A percentile compares a stretch with the other conserved stretches of the same genome.
These are phyloP conservation scores for Plectosphaerella plurivora DNA, from an alignment of 2,329 filamentous ascomycete species.

Conservation along the genomic window DNA sequence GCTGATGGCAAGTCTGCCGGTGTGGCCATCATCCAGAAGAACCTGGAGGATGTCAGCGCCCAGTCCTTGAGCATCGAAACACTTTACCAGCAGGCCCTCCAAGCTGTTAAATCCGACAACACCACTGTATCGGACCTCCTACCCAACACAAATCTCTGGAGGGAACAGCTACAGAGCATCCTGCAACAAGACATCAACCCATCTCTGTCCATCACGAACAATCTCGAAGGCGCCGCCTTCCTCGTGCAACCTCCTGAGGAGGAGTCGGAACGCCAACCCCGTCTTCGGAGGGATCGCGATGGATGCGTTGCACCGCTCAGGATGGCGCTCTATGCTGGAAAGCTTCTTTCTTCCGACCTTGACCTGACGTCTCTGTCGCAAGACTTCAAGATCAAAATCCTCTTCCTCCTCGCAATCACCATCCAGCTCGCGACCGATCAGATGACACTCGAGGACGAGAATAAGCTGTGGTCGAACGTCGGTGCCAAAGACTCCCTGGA, in stretches of 20 bases:
- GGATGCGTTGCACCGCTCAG: conserved; percentile 71
- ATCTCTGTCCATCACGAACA: conserved; percentile 70
- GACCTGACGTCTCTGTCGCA: conserved; percentile 32
- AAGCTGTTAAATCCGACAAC: conserved; percentile 28
- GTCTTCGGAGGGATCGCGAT: conserved; percentile 55
- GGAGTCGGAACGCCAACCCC: conserved; percentile 11
- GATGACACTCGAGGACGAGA: conserved; percentile 35
- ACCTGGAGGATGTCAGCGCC: conserved; percentile 43
- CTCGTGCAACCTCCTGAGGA: conserved; percentile 40
- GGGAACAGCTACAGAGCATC: conserved; percentile 52
- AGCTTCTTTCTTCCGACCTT: conserved; percentile 45
- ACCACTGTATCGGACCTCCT: conserved; percentile 46
- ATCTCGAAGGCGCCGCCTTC: conserved; percentile 65
- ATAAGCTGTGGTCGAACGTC: conserved; percentile 42
- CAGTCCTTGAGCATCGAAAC: conserved; percentile 51
- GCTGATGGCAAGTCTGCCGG: conserved; percentile 37
- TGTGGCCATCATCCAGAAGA: conserved; percentile 48
- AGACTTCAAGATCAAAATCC: conserved; percentile 40
- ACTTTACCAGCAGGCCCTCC: conserved; percentile 42
- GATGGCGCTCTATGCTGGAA: conserved; percentile 66
- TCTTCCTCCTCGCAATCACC: conserved; percentile 48
- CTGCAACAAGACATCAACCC: conserved; percentile 48
- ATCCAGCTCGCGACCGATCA: conserved; percentile 51
- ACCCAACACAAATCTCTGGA: conserved; percentile 63
- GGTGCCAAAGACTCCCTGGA: conserved; percentile 25